phyloP scores from a whole-genome alignment of 1,284 basidiomycete genomes.

The Pseudozyma pruni region DNA sequence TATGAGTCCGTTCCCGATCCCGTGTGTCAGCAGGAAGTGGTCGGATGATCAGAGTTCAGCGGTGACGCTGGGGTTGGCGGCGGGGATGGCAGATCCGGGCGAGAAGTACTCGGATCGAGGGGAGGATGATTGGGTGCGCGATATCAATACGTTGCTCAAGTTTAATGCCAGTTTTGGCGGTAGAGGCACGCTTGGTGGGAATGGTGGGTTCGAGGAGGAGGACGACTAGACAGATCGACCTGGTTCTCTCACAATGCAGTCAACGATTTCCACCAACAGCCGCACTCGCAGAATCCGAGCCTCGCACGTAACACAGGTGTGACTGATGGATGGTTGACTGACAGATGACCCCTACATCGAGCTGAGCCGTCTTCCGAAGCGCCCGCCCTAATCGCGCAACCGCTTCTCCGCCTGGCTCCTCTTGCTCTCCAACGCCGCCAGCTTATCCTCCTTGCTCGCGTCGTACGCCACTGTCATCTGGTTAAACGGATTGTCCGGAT shows the following conservation, averaged over 20 bases:
- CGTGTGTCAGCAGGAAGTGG: constrained; percentile 72
- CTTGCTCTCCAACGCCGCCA: constrained; percentile 75
- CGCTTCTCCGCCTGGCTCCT: constrained; percentile 64
- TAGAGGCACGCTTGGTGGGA: constrained; percentile 52
- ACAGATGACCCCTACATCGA: no score
- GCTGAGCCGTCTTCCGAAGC: no score
- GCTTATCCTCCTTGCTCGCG: constrained; percentile 82
- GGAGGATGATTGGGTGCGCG: constrained; percentile 92
- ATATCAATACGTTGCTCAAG: constrained; percentile 77
- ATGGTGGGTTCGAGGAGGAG: constrained; percentile 50
- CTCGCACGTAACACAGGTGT: no score
- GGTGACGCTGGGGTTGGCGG: not conserved
- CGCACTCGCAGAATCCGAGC: no score
- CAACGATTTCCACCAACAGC: no score
- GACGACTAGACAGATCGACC: constrained; percentile 7
- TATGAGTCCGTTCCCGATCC: constrained; percentile 87
- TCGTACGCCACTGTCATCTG: constrained; percentile 76
- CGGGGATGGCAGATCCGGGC: constrained; percentile 11
- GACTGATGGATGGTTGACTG: no score
- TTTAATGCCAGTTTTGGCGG: constrained; percentile 67
- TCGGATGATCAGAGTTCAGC: constrained; percentile 6
- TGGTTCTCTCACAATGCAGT: no score
- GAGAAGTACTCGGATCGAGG: constrained; percentile 72
- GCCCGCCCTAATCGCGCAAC: constrained; percentile 41
- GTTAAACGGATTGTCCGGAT: constrained; percentile 84